Conservation (phyloP, 371 early-diverging fungal species). For the Mortierella polycephala region DNA sequence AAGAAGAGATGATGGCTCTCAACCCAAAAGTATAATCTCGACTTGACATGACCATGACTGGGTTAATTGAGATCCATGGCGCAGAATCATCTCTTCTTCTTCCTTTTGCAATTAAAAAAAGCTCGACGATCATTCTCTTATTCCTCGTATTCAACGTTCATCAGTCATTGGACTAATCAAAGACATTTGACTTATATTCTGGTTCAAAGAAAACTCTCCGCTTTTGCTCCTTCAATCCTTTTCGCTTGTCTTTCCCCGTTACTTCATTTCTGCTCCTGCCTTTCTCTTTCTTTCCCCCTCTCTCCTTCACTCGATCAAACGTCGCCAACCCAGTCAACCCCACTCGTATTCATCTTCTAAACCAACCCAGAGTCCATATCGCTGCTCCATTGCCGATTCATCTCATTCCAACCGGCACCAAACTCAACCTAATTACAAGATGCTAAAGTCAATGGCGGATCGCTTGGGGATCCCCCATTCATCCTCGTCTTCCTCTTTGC, state of each 20-base stretch:
- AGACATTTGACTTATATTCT: too few relatives aligned
- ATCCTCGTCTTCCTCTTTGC: constrained; percentile 20
- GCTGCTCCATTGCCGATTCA: not conserved
- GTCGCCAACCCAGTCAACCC: not conserved
- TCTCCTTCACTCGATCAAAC: not conserved
- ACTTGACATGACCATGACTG: too few relatives aligned
- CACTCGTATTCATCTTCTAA: not conserved
- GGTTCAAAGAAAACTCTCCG: not conserved
- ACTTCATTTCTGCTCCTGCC: not conserved
- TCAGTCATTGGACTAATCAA: too few relatives aligned
- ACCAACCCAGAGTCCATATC: too few relatives aligned
- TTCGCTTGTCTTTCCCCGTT: not conserved
- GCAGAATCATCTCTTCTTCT: too few relatives aligned
- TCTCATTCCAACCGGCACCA: not conserved
- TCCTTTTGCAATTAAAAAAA: too few relatives aligned
- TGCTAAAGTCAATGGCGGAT: constrained; percentile 28
- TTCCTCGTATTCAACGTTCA: too few relatives aligned
- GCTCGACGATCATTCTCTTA: too few relatives aligned
- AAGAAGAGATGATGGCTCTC: not conserved
- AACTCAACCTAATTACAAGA: not conserved
- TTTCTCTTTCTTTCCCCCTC: not conserved
- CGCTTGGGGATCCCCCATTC: constrained; percentile 26
- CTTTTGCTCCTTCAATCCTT: not conserved
- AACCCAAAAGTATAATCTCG: too few relatives aligned
- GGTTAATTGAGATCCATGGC: too few relatives aligned